Evolutionary conservation across 345 rosid species (phyloP), one percentile per base, ranked within the genome.

Genomic region (Acer yangbiense): DNA sequence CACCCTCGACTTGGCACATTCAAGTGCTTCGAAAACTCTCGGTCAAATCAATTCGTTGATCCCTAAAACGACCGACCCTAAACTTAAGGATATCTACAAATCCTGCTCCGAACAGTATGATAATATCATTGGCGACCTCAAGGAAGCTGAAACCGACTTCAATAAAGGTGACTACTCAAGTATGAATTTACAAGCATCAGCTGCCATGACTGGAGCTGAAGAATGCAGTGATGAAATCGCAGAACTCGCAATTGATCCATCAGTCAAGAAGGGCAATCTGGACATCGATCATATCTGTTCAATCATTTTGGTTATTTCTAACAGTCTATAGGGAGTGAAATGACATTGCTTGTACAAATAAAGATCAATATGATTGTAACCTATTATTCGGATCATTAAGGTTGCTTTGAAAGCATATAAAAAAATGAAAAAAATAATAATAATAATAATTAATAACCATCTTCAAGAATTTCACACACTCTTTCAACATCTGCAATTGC

Each of bases 291-390:
- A 68, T 55, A 77, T 79, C 9, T 81, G 83, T 48, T 68, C 75
- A 14, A 79, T 85, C 61, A 71, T 80, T 69, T 81, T 82, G 27
- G 80, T 78, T 72, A 73, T 82, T 68, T 72, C 86, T 0, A 80
- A 85, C 80, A 68, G 2, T 46, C 50, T 46, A 74, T 72, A 63
- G 57, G 32, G 29, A 27, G 16, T 11, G 16, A 50, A 11, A 50
- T 50, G 55, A 50, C 55, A 50, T 11, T 50, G 17, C 13, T 12
- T 50, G 0, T 43, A 7, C 46, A 32, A 32, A 32, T 32, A 32
- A 32, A 32, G 46, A 43, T 43, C 46, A 43, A 43, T 43, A 43
- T 43, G 46, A 0, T 6, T 43, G 46, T 7, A 43, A 43, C 46
- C 46, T 7, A 6, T 43, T 43, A 43, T 43, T 43, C 10, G 6